Percentiles rank a stretch among this genome's conserved stretches.
phyloP scores from a whole-genome alignment of 228 moss, liverwort and hornwort genomes.

The Sphagnum magellanicum region DNA sequence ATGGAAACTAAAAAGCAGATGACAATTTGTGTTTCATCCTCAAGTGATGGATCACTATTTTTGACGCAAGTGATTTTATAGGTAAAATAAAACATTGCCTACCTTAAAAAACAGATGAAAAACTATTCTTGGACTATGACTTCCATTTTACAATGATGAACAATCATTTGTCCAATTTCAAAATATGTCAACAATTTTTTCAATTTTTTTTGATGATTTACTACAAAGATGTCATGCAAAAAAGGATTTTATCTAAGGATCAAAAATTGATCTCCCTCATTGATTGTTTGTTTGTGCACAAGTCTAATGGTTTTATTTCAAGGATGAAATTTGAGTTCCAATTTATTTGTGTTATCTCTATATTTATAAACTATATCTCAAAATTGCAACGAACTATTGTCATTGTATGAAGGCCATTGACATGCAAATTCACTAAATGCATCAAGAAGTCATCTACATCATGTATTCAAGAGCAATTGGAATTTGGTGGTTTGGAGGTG shows the following conservation, averaged over 20 bases:
- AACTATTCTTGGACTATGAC: not conserved
- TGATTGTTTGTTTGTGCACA: not conserved
- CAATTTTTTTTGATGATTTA: not conserved
- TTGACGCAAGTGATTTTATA: not conserved
- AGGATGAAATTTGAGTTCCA: not conserved
- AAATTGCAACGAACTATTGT: not conserved
- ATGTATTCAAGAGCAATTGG: too few species aligned
- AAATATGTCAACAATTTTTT: not conserved
- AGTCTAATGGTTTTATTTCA: not conserved
- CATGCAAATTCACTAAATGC: not conserved
- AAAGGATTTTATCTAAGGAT: not conserved
- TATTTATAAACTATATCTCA: not conserved
- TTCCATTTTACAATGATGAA: not conserved
- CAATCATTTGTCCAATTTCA: not conserved
- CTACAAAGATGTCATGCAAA: not conserved
- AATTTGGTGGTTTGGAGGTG: too few species aligned
- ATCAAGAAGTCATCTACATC: too few species aligned
- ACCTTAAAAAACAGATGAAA: not conserved
- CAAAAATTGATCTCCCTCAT: not conserved
- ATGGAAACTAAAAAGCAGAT: not conserved
- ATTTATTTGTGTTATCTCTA: not conserved
- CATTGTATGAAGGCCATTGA: not conserved
- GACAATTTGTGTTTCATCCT: conserved; percentile 1
- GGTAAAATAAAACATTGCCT: not conserved
- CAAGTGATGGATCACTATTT: not conserved